phyloP scores from a whole-genome alignment of 2,329 filamentous ascomycete species.

The Mycosphaerella arachidis region DNA sequence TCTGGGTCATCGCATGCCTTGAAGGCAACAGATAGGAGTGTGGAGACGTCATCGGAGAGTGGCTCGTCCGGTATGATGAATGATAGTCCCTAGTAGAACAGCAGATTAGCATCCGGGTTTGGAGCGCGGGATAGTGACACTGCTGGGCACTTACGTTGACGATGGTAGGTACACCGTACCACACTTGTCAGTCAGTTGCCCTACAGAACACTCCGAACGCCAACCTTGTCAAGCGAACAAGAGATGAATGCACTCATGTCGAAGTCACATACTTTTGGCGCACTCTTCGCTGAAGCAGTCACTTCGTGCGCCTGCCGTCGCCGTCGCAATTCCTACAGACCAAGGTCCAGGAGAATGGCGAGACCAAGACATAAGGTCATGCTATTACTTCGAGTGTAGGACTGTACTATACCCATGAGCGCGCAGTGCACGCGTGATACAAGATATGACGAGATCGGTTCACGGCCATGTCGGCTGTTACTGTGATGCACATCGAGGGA shows the following conservation, averaged over 20 bases:
- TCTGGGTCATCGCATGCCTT: background rate
- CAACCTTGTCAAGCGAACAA: background rate
- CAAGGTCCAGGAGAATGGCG: background rate
- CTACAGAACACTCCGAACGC: background rate
- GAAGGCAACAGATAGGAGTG: background rate
- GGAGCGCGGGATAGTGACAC: background rate
- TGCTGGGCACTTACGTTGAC: background rate
- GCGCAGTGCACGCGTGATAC: too few relatives aligned
- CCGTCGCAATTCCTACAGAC: background rate
- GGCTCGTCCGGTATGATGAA: background rate
- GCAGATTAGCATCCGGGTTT: background rate
- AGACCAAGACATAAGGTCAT: background rate
- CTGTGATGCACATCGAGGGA: too few relatives aligned
- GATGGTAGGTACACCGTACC: background rate
- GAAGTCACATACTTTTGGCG: background rate
- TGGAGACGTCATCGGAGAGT: background rate
- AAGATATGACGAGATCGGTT: too few relatives aligned
- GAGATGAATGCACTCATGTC: background rate
- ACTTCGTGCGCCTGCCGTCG: background rate
- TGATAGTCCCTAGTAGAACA: background rate
- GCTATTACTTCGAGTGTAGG: background rate
- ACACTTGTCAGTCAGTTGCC: background rate
- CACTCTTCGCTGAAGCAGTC: background rate
- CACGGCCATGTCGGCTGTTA: too few relatives aligned
- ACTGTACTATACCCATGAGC: background rate